Evolutionary conservation across 2,329 filamentous ascomycete species (phyloP).

Genomic region (Davidsoniella eucalypti): DNA sequence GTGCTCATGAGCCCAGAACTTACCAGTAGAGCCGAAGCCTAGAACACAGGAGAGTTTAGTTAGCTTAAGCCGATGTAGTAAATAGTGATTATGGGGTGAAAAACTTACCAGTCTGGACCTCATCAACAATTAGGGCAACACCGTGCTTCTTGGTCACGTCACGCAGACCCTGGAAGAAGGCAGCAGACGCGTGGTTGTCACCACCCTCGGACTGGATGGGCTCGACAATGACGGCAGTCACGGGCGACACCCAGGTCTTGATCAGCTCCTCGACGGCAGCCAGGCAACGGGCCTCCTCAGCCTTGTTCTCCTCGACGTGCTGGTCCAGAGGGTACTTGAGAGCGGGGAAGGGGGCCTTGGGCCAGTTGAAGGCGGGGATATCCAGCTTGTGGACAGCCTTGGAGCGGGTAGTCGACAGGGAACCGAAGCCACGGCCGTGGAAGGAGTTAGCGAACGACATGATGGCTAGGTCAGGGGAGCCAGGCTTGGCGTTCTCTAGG

Average conservation of each 20-base stretch:
- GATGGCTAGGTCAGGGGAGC: constrained; percentile 63
- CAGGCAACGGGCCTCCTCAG: constrained; percentile 64
- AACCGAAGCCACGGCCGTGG: constrained; percentile 81
- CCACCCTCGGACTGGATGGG: constrained; percentile 88
- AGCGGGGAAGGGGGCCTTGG: constrained; percentile 68
- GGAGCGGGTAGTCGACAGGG: constrained; percentile 72
- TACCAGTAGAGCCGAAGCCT: constrained; percentile 73
- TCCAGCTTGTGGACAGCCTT: constrained; percentile 93
- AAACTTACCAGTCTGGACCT: constrained; percentile 59
- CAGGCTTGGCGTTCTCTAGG: constrained; percentile 69
- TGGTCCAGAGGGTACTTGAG: constrained; percentile 78
- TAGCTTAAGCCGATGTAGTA: not conserved
- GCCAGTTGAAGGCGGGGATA: constrained; percentile 91
- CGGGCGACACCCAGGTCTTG: constrained; percentile 59
- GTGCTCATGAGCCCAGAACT: constrained; percentile 95
- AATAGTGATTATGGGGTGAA: not conserved
- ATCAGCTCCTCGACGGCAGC: constrained; percentile 73
- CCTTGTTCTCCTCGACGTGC: constrained; percentile 63
- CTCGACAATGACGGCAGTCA: constrained; percentile 71
- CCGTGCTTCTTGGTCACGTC: constrained; percentile 61
- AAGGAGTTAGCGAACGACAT: constrained; percentile 78
- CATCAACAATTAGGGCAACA: constrained; percentile 78
- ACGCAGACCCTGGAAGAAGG: constrained; percentile 74
- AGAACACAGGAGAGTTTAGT: not conserved
- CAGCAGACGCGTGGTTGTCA: constrained; percentile 80